Evolutionary conservation across 495 filamentous ascomycete species (phyloP).

Genomic region (Aspergillus ostianus): DNA sequence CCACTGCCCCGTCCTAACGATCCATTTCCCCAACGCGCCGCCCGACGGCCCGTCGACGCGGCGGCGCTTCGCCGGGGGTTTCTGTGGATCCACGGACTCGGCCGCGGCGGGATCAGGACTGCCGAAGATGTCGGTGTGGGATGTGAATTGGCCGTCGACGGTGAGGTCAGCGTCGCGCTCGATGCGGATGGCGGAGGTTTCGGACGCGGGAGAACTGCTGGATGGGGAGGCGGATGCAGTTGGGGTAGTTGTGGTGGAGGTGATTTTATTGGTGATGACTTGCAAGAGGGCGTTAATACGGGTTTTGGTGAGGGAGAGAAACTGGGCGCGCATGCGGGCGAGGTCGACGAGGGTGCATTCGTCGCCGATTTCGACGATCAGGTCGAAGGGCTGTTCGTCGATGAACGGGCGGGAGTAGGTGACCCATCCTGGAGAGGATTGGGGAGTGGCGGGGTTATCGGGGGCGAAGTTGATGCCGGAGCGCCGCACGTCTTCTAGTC

Average conservation of each 20-base stretch:
- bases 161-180: constrained; percentile 65
- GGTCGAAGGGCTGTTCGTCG: constrained; percentile 67
- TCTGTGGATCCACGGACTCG: constrained; percentile 12
- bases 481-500: constrained; percentile 81
- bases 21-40: constrained; percentile 49
- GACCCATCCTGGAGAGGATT: constrained; percentile 54
- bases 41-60: constrained; percentile 28
- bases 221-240: too few species aligned
- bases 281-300: constrained; percentile 72
- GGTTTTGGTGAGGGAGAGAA: constrained; percentile 64
- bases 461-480: constrained; percentile 68
- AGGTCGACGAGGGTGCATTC: constrained; percentile 67
- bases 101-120: not conserved
- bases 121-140: constrained; percentile 1
- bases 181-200: constrained; percentile 65
- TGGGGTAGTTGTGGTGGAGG: constrained; percentile 17
- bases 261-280: constrained; percentile 78
- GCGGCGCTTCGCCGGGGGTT: constrained; percentile 38
- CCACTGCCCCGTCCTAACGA: constrained; percentile 80
- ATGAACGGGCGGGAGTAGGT: constrained; percentile 81
- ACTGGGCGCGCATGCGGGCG: constrained; percentile 58
- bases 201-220: constrained; percentile 52
- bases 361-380: constrained; percentile 75
- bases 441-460: constrained; percentile 33
- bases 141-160: constrained; percentile 59